These are phyloP conservation scores for Passiflora organensis DNA, from an alignment of 345 rosid species.

Conservation along the genomic window DNA sequence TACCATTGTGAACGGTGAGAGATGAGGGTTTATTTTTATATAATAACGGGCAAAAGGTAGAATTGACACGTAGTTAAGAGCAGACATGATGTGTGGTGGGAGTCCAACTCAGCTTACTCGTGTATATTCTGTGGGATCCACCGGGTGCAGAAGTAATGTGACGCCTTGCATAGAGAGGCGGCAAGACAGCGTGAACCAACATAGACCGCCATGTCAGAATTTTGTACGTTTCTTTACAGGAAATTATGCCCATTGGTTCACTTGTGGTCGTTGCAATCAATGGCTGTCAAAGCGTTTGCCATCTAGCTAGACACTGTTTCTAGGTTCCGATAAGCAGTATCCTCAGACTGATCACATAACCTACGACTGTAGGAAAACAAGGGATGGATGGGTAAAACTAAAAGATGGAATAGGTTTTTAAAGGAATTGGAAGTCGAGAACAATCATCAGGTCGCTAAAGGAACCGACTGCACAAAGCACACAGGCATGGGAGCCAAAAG, in stretches of 20 bases:
- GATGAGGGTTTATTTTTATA: background rate
- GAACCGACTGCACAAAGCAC: background rate
- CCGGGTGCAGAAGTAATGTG: no score
- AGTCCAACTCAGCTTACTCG: constrained; percentile 14
- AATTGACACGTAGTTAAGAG: background rate
- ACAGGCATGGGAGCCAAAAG: background rate
- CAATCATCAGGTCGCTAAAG: background rate
- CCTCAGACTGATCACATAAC: no score
- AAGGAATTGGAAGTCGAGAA: background rate
- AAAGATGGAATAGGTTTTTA: background rate
- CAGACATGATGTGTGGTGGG: background rate
- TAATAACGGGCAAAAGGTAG: background rate
- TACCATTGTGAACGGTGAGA: background rate
- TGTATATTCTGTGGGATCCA: background rate
- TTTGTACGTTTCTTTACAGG: constrained; percentile 14
- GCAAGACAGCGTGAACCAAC: background rate
- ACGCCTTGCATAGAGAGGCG: background rate
- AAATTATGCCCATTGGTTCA: constrained; percentile 14
- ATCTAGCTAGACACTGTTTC: no score
- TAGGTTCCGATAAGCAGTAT: no score
- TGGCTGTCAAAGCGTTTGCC: no score
- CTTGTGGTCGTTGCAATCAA: no score
- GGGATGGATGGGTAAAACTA: no score
- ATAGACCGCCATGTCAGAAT: constrained; percentile 24
- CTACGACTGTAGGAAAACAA: no score